Percentiles rank a stretch among this genome's conserved stretches.
These are phyloP conservation scores for Phytophthora megakarya DNA, from an alignment of 352 stramenopile genomes.

Conservation along the genomic window DNA sequence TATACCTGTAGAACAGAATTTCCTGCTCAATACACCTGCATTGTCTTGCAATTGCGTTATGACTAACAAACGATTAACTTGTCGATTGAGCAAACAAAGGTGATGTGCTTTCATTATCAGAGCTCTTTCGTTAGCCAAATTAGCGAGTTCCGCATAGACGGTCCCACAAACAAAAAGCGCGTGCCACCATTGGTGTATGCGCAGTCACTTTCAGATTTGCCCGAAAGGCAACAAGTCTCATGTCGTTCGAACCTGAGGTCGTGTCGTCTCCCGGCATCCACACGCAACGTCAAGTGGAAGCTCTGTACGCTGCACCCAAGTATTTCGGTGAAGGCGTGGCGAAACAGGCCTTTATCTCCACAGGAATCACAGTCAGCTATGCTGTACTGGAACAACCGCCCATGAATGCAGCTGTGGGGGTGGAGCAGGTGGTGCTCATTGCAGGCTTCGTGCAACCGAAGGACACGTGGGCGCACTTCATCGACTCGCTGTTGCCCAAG, in stretches of 20 bases:
- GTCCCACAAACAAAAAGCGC: constrained; percentile 36
- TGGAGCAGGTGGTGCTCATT: constrained; percentile 57
- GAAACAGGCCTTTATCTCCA: constrained; percentile 34
- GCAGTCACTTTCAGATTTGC: constrained; percentile 32
- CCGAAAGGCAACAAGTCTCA: constrained; percentile 10
- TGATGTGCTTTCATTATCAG: constrained; percentile 12
- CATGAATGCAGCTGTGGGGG: constrained; percentile 32
- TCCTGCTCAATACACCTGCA: constrained; percentile 10
- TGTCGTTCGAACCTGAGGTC: constrained; percentile 31
- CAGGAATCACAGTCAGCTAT: constrained; percentile 60
- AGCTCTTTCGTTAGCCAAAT: neutral
- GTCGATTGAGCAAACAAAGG: neutral
- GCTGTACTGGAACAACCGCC: constrained; percentile 36
- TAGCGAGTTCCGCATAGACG: constrained; percentile 13
- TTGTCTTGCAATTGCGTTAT: neutral
- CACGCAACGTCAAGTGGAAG: constrained; percentile 55
- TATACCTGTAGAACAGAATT: constrained; percentile 91
- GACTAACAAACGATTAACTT: no score
- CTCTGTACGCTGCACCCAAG: constrained; percentile 48
- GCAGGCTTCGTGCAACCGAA: constrained; percentile 62
- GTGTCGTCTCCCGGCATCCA: constrained; percentile 38
- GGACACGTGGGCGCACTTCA: constrained; percentile 56
- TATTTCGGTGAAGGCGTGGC: constrained; percentile 38
- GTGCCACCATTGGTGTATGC: constrained; percentile 24
- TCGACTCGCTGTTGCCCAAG: constrained; percentile 51